A percentile compares a stretch with the other conserved stretches of the same genome.
Conservation (phyloP, 2,329 filamentous ascomycete species). For the Pseudocercospora crystallina region DNA sequence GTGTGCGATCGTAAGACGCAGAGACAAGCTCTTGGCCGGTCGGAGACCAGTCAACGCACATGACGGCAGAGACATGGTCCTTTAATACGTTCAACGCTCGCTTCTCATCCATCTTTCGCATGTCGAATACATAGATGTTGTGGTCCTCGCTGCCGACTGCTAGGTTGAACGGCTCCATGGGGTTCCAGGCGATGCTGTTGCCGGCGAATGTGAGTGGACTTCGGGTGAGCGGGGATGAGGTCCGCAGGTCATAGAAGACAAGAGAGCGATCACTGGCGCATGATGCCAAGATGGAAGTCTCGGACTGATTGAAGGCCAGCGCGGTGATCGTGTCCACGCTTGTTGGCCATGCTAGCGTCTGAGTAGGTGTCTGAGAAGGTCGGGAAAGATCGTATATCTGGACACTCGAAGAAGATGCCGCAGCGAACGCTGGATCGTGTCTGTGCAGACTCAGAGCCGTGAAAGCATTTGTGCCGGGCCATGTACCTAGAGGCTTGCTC, state of each 20-base stretch:
- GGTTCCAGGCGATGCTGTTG: conserved; percentile 88
- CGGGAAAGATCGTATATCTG: conserved; percentile 86
- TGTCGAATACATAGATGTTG: conserved; percentile 90
- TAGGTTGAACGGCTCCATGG: conserved; percentile 95
- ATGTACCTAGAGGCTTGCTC: conserved; percentile 75
- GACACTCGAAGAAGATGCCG: conserved; percentile 69
- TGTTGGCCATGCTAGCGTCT: conserved; percentile 84
- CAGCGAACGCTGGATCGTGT: conserved; percentile 74
- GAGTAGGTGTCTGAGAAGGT: conserved; percentile 72
- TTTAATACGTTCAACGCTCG: conserved; percentile 86
- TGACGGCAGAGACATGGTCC: conserved; percentile 86
- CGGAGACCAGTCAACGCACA: conserved; percentile 94
- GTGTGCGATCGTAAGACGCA: conserved; percentile 82
- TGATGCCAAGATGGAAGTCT: conserved; percentile 86
- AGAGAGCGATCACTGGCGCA: conserved; percentile 82
- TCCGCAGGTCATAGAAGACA: conserved; percentile 89
- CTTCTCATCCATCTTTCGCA: conserved; percentile 71
- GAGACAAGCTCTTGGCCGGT: conserved; percentile 92
- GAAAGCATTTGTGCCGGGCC: conserved; percentile 80
- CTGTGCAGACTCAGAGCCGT: conserved; percentile 83
- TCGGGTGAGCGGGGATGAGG: conserved; percentile 77
- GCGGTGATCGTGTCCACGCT: conserved; percentile 86
- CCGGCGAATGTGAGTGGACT: conserved; percentile 77
- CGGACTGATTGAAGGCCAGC: conserved; percentile 87
- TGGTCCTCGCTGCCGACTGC: conserved; percentile 93